These are phyloP conservation scores for Marchantia polymorpha DNA, from an alignment of 225 moss, liverwort and hornwort species.

Conservation along the genomic window DNA sequence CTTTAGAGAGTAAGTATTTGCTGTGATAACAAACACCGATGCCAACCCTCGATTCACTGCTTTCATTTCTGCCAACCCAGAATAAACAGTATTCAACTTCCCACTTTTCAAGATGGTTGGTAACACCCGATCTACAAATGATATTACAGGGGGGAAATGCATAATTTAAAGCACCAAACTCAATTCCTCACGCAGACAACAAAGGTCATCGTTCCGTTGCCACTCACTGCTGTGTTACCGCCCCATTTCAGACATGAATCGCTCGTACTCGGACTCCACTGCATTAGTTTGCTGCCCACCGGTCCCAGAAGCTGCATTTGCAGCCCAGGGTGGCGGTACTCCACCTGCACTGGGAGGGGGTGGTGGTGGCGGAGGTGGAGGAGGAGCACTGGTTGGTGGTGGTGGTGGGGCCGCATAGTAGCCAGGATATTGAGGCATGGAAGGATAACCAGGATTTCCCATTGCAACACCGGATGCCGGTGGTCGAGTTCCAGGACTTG, in stretches of 20 bases:
- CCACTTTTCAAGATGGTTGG: neutral
- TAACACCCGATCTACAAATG: neutral
- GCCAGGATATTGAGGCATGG: slow-evolving; percentile 73
- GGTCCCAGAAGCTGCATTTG: slow-evolving; percentile 50
- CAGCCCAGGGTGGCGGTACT: slow-evolving; percentile 76
- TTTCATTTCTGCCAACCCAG: neutral
- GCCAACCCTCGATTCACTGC: neutral
- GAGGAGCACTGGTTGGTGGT: slow-evolving; percentile 75
- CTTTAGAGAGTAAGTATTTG: neutral
- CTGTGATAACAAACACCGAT: neutral
- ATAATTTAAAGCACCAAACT: slow-evolving; percentile 26
- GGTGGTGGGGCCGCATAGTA: slow-evolving; percentile 78
- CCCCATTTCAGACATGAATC: slow-evolving; percentile 99
- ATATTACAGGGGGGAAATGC: neutral
- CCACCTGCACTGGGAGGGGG: slow-evolving; percentile 60
- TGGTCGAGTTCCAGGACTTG: slow-evolving; percentile 66
- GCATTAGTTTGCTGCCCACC: slow-evolving; percentile 73
- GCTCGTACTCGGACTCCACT: slow-evolving; percentile 96
- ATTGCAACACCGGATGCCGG: slow-evolving; percentile 57
- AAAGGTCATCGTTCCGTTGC: slow-evolving; percentile 28
- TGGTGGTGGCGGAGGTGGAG: slow-evolving; percentile 74
- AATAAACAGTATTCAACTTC: neutral
- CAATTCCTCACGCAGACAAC: slow-evolving; percentile 15
- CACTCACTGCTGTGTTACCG: slow-evolving; percentile 46
- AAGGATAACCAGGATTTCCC: slow-evolving; percentile 53